Percentiles rank a stretch among this genome's conserved stretches.
Evolutionary conservation across 2,329 filamentous ascomycete genomes (phyloP).

Genomic region (Fusarium scirpi): DNA sequence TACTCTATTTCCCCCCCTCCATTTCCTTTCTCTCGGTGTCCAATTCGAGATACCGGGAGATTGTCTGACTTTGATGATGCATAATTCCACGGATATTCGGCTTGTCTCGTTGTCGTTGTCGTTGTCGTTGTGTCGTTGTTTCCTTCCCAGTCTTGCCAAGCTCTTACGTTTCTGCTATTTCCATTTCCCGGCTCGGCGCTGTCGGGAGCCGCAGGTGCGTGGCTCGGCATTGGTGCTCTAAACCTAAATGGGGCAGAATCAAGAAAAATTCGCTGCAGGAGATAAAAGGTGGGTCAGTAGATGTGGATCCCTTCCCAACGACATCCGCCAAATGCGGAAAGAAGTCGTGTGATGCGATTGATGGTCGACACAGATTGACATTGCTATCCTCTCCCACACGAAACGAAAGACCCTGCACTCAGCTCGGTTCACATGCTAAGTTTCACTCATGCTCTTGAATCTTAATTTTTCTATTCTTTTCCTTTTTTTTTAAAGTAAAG

Average conservation of each 20-base stretch:
- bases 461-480: neutral
- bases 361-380: neutral
- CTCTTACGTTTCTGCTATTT: slow-evolving; percentile 23
- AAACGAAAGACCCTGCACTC: slow-evolving; percentile 7
- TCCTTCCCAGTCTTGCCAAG: slow-evolving; percentile 26
- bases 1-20: neutral
- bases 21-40: slow-evolving; percentile 30
- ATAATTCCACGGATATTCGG: slow-evolving; percentile 2
- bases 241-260: slow-evolving; percentile 15
- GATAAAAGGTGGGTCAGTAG: slow-evolving; percentile 4
- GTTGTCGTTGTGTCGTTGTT: neutral
- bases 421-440: slow-evolving; percentile 22
- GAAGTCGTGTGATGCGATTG: slow-evolving; percentile 39
- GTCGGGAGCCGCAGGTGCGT: slow-evolving; percentile 29
- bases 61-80: neutral
- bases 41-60: slow-evolving; percentile 34
- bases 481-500: neutral
- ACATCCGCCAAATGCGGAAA: slow-evolving; percentile 40
- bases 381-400: neutral
- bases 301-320: slow-evolving; percentile 16
- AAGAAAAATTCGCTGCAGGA: slow-evolving; percentile 29
- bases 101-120: neutral
- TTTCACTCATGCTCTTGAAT: neutral
- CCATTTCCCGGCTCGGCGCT: slow-evolving; percentile 39
- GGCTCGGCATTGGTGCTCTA: slow-evolving; percentile 23